Percentiles rank a stretch among this genome's conserved stretches.
Conservation (phyloP, 805 yeast species). For the Saccharomyces paradoxus region DNA sequence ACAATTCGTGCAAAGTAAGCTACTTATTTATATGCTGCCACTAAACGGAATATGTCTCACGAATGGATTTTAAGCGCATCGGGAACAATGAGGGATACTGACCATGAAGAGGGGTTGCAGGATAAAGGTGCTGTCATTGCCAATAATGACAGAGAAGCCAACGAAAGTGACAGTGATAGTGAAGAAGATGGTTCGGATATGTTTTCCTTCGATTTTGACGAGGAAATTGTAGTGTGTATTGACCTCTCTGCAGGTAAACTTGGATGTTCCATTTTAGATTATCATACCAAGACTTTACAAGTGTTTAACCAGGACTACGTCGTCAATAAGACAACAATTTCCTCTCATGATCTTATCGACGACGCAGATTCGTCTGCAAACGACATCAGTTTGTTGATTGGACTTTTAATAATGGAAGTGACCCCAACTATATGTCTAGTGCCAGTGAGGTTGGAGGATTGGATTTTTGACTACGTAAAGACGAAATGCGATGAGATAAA, state of each 20-base stretch:
- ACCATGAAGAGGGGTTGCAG: not conserved
- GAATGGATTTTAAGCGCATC: not conserved
- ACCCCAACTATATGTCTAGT: slow-evolving; percentile 15
- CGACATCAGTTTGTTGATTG: slow-evolving; percentile 12
- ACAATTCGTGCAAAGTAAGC: not conserved
- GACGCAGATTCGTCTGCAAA: slow-evolving; percentile 1
- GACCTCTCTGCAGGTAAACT: slow-evolving; percentile 6
- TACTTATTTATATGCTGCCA: not conserved
- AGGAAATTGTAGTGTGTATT: slow-evolving; percentile 10
- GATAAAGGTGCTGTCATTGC: not conserved
- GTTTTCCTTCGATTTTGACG: slow-evolving; percentile 4
- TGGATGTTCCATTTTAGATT: slow-evolving; percentile 13
- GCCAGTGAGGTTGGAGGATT: slow-evolving; percentile 14
- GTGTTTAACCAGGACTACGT: slow-evolving; percentile 13
- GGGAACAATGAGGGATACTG: not conserved
- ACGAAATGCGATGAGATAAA: slow-evolving; percentile 3
- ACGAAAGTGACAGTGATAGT: not conserved
- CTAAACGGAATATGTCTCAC: not conserved
- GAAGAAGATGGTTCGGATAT: not conserved
- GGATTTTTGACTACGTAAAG: slow-evolving; percentile 4
- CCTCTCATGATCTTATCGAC: not conserved
- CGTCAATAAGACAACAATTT: not conserved
- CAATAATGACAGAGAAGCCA: not conserved
- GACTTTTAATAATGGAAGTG: slow-evolving; percentile 8
- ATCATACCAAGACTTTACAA: slow-evolving; percentile 4